Evolutionary conservation across 257 asterid species (phyloP), one percentile per base, ranked within the genome.

Genomic region (Primulina huaijiensis): DNA sequence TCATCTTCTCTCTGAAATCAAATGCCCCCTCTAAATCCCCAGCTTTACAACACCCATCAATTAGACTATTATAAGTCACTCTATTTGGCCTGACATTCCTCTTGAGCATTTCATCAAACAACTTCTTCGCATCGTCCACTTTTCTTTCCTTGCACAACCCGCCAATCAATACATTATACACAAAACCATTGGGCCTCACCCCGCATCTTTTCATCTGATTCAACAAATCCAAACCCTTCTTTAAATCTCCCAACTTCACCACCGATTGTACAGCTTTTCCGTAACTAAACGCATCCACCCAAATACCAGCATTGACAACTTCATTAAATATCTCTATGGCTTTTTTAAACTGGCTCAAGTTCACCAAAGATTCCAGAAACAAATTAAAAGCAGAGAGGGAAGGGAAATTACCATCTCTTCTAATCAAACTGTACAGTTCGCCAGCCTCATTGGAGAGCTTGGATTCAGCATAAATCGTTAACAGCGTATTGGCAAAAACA

Each of bases 201-300:
- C 88, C 85, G 31, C 67, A 60, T 8, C 37, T 72, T 56, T 72
- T 75, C 98, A 92, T 90, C 63, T 20, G 72, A 52, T 72, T 60
- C 86, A 82, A 64, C 61, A 87, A 74, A 17, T 84, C 87, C 70
- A 85, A 53, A 56, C 90, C 95, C 67, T 60, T 79, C 30, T 46
- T 34, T 75, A 90, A 57, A 71, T 90, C 88, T 56, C 92, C 87
- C 64, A 83, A 20, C 31, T 89, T 92, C 74, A 86, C 90, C 0
- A 90, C 85, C 17, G 96, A 86, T 66, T 89, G 89, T 60, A 92
- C 80, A 31, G 89, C 94, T 78, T 86, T 92, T 33, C 88, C 90
- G 68, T 87, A 88, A 70, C 83, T 87, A 67, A 82, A 84, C 77
- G 71, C 75, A 78, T 92, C 92, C 72, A 89, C 79, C 76, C 82